These are phyloP conservation scores for Astragalus membranaceus DNA, from an alignment of 306 rosid genomes.

Conservation along the genomic window DNA sequence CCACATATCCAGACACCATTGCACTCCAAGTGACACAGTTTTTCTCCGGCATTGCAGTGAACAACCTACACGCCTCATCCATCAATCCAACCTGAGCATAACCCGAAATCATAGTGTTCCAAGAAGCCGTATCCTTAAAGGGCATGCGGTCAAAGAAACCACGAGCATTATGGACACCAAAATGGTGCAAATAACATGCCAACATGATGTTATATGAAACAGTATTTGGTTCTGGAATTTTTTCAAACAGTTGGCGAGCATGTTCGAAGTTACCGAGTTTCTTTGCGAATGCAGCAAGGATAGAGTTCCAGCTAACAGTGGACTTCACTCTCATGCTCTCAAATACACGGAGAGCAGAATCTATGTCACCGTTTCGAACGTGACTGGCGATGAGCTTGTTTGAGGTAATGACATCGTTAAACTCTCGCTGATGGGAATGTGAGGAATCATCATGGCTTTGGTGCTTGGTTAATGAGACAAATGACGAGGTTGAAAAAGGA, in stretches of 20 bases:
- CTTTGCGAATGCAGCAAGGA: constrained; percentile 48
- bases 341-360: constrained; percentile 53
- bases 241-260: constrained; percentile 49
- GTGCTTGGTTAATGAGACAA: background rate
- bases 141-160: constrained; percentile 60
- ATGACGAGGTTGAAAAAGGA: background rate
- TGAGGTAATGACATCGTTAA: constrained; percentile 28
- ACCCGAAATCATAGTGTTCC: constrained; percentile 88
- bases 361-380: constrained; percentile 48
- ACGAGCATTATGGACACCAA: constrained; percentile 42
- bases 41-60: constrained; percentile 55
- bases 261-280: constrained; percentile 40
- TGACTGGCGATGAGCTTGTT: constrained; percentile 52
- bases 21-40: constrained; percentile 85
- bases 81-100: constrained; percentile 51
- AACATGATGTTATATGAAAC: constrained; percentile 71
- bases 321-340: constrained; percentile 53
- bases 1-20: constrained; percentile 75
- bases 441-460: background rate
- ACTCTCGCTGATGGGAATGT: constrained; percentile 1
- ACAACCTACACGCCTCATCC: constrained; percentile 43
- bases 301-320: constrained; percentile 69
- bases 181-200: constrained; percentile 43
- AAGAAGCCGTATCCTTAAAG: constrained; percentile 57
- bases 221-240: constrained; percentile 73